Evolutionary conservation across 1,139 yeast species (phyloP).

Genomic region (Sugiyamaella sp.): DNA sequence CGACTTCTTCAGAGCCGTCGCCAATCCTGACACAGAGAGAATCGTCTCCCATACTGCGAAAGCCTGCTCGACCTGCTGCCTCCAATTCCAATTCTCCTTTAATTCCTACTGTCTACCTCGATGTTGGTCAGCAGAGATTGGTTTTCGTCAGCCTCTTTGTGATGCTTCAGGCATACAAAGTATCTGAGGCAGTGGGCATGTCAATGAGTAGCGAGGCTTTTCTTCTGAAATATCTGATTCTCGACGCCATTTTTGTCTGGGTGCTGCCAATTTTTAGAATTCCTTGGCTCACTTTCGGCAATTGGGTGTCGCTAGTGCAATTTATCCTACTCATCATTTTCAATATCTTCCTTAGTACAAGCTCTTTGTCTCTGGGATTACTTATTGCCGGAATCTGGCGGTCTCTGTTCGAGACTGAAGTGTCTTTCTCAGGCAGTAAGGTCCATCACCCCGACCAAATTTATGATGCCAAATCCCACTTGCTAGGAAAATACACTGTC

Average conservation of each 20-base stretch:
- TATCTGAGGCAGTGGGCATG: slow-evolving; percentile 61
- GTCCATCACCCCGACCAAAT: slow-evolving; percentile 45
- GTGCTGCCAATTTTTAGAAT: slow-evolving; percentile 71
- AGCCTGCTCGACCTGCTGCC: neutral
- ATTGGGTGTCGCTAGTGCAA: slow-evolving; percentile 43
- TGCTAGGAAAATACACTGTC: slow-evolving; percentile 82
- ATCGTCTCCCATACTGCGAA: neutral
- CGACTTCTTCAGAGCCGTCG: neutral
- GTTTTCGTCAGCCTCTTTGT: slow-evolving; percentile 67
- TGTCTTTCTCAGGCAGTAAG: slow-evolving; percentile 65
- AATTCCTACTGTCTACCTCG: slow-evolving; percentile 49
- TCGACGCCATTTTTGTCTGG: slow-evolving; percentile 75
- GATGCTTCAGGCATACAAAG: slow-evolving; percentile 77
- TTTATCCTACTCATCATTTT: slow-evolving; percentile 42
- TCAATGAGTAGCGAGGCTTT: slow-evolving; percentile 53
- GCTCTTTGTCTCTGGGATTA: slow-evolving; percentile 52
- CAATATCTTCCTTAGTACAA: slow-evolving; percentile 47
- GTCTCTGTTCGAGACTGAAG: slow-evolving; percentile 56
- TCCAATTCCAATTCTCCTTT: slow-evolving; percentile 34
- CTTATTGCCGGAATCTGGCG: slow-evolving; percentile 53
- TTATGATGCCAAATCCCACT: slow-evolving; percentile 68
- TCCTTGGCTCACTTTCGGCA: slow-evolving; percentile 65
- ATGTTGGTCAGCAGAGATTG: slow-evolving; percentile 80
- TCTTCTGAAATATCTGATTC: slow-evolving; percentile 68
- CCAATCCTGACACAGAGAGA: neutral